Evolutionary conservation across 495 filamentous ascomycete species (phyloP), one percentile per base, ranked within the genome.

Genomic region (Neohortaea acidophila): DNA sequence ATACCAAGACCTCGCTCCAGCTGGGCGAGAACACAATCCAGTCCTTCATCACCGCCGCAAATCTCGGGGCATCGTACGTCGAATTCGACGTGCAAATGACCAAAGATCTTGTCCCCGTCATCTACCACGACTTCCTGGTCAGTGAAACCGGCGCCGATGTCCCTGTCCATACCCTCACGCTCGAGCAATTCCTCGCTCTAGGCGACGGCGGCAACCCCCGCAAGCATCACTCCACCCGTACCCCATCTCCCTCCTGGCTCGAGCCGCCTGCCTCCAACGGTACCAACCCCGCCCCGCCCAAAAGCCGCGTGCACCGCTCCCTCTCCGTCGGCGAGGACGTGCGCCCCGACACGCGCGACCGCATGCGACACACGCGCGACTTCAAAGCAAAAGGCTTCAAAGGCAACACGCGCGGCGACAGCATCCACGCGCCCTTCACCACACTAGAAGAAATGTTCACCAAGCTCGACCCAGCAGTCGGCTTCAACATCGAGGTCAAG

Each of bases 401-500:
- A 60, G 85, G 77, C 32, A 99, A 99, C 54, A 84, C 73, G 17
- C 78, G 91, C 4, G 89, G 89, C 35, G 79, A 79, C 48, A 86
- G 85, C 49, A 94, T 99, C 45, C 87, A 96, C 53, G 81, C 79
- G 0, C 85, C 85, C 0, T 96, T 96, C 58, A 84, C 89, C 2
- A 99, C 91, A 0, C 62, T 99, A 27, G 82, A 94, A 56, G 84
- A 94, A 46, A 73, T 94, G 53, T 92, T 99, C 59, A 72, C 68
- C 50, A 77, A 84, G 55, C 61, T 99, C 0, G 84, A 84, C 1
- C 66, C 77, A 27, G 67, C 63, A 9, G 73, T 93, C 21, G 84
- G 89, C 9, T 96, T 99, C 68, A 96, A 99, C 56, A 92, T 99
- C 47, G 91, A 99, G 65, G 77, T 99, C 67, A 99, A 96, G 56